Evolutionary conservation across 345 rosid genomes (phyloP).

Genomic region (Lenwebbia sp.): DNA sequence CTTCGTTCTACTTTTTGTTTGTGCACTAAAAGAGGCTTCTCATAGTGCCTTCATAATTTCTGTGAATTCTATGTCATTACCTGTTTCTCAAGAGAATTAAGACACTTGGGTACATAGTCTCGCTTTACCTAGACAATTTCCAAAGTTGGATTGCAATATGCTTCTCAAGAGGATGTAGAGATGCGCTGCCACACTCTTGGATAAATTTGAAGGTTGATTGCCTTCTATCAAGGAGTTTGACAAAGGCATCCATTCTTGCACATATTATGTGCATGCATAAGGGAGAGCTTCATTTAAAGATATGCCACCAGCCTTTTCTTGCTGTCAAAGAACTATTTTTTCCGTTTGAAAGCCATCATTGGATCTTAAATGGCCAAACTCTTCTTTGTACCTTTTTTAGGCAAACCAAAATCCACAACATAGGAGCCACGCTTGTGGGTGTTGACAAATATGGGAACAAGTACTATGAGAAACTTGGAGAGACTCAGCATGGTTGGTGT

Average conservation of each 20-base stretch:
- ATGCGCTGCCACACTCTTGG: not conserved
- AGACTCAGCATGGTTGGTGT: slow-evolving; percentile 55
- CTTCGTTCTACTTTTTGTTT: not conserved
- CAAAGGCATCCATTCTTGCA: not conserved
- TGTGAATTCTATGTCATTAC: not conserved
- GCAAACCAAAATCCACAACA: slow-evolving; percentile 91
- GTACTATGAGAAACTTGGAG: slow-evolving; percentile 73
- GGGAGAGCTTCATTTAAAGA: not conserved
- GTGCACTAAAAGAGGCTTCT: not conserved
- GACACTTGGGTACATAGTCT: not conserved
- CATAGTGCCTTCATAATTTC: not conserved
- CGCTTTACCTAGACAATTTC: not conserved
- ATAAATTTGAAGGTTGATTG: not conserved
- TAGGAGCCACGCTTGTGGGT: slow-evolving; percentile 79
- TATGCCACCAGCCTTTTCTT: not conserved
- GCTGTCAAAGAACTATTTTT: not conserved
- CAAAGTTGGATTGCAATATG: not conserved
- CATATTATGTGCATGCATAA: not conserved
- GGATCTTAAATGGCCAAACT: not conserved
- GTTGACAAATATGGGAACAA: slow-evolving; percentile 90
- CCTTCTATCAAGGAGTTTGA: not conserved
- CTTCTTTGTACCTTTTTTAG: slow-evolving; percentile 16
- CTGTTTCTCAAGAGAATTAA: not conserved
- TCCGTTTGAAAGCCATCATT: not conserved
- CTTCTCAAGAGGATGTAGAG: not conserved